Evolutionary conservation across 169 alveolate species (phyloP), one percentile per base, ranked within the genome.

Genomic region (Eimeria sp.): DNA sequence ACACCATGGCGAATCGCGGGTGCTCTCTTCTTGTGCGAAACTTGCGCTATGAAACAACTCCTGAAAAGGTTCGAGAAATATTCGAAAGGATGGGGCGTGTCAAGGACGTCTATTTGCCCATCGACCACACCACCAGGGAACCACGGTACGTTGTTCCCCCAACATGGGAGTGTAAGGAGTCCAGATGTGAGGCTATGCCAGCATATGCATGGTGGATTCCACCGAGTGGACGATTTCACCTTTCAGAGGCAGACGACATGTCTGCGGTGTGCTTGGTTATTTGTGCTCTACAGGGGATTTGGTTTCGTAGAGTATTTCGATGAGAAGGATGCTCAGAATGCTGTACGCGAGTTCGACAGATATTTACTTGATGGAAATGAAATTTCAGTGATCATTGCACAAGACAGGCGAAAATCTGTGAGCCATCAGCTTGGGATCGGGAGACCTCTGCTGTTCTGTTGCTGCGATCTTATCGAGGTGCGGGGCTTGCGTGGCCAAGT

Each of bases 231-330:
- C 80, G 18, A 18, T 14, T 13, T 70, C 51, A 30, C 3, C 51
- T 70, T 10, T 70, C 76, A 3, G 80, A 30, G 47, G 80, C 14
- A 34, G 22, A 6, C 75, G 16, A 10, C 27, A 51, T 22, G 80
- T 70, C 30, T 70, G 10, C 80, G 18, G 51, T 34, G 11, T 22
- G 10, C 80, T 9, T 70, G 27, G 25, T 70, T 70, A 9, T 11
- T 49, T 70, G 80, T 4, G 51, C 16, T 40, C n/a, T 83, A 49
- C 89, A 82, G 99, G 87, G 99, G 99, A 16, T 98, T 98, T 76
- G 99, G 99, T 3, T 98, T 98, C 82, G 99, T 98, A 9, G 99
- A 98, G 95, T 98, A 97, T 92, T 97, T 94, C 94, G 98, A 98
- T 30, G 98, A 98, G 54, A 96, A 97, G 87, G 98, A 97, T 58